A percentile compares a stretch with the other conserved stretches of the same genome.
These are phyloP conservation scores for Conoideocrella luteorostrata DNA, from an alignment of 2,329 filamentous ascomycete genomes.

Conservation along the genomic window DNA sequence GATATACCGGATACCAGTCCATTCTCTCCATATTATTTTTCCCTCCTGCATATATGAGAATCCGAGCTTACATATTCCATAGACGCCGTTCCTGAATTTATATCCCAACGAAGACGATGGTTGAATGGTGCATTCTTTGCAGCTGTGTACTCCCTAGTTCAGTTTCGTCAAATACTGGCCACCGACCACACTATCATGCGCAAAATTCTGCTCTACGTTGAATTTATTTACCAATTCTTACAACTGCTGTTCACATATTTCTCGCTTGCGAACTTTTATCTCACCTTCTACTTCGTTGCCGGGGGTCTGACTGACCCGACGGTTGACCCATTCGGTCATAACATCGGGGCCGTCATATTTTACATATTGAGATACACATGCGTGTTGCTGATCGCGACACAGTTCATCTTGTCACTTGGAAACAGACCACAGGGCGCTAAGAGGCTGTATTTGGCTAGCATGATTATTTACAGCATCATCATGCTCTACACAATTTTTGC, in stretches of 20 bases:
- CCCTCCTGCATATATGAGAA: not conserved
- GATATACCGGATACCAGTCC: not conserved
- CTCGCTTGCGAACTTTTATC: slow-evolving; percentile 96
- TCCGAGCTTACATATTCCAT: slow-evolving; percentile 18
- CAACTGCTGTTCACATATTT: slow-evolving; percentile 95
- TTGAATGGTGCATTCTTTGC: slow-evolving; percentile 98
- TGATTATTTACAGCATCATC: slow-evolving; percentile 87
- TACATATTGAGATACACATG: slow-evolving; percentile 77
- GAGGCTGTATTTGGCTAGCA: slow-evolving; percentile 79
- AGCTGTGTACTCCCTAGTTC: slow-evolving; percentile 92
- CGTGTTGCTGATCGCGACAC: slow-evolving; percentile 81
- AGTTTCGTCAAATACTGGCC: slow-evolving; percentile 86
- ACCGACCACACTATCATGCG: slow-evolving; percentile 88
- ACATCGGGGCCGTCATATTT: slow-evolving; percentile 80
- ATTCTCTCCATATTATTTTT: not conserved
- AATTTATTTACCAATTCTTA: slow-evolving; percentile 92
- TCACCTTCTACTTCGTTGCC: slow-evolving; percentile 97
- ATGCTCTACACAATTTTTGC: slow-evolving; percentile 95
- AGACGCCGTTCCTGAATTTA: slow-evolving; percentile 93
- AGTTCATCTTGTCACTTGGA: slow-evolving; percentile 94
- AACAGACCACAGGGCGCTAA: slow-evolving; percentile 94
- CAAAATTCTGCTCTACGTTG: slow-evolving; percentile 87
- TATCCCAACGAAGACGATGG: slow-evolving; percentile 93
- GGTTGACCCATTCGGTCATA: slow-evolving; percentile 87
- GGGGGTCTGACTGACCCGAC: slow-evolving; percentile 74